These are phyloP conservation scores for Alternaria ventricosa DNA, from an alignment of 2,329 filamentous ascomycete species.

Conservation along the genomic window DNA sequence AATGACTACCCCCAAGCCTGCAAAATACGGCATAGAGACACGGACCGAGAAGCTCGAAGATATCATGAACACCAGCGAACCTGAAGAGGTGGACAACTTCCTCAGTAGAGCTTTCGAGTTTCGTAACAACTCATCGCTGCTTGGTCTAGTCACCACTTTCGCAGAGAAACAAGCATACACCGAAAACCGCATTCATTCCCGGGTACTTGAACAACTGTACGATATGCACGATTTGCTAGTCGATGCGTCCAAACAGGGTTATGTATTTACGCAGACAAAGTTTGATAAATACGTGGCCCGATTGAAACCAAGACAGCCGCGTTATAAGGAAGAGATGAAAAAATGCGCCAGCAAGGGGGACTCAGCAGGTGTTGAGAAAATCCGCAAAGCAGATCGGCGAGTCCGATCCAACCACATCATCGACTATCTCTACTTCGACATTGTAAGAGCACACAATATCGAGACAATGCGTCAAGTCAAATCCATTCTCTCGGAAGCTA, in stretches of 20 bases:
- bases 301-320: slow-evolving; percentile 57
- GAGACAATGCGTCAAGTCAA: slow-evolving; percentile 38
- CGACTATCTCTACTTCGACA: slow-evolving; percentile 66
- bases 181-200: slow-evolving; percentile 38
- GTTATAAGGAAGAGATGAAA: slow-evolving; percentile 44
- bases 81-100: slow-evolving; percentile 53
- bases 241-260: slow-evolving; percentile 55
- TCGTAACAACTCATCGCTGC: slow-evolving; percentile 61
- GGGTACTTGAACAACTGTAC: slow-evolving; percentile 33
- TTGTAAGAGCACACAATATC: slow-evolving; percentile 54
- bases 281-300: slow-evolving; percentile 61
- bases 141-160: slow-evolving; percentile 70
- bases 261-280: slow-evolving; percentile 54
- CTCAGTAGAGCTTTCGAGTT: slow-evolving; percentile 64
- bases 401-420: slow-evolving; percentile 59
- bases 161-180: slow-evolving; percentile 69
- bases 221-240: slow-evolving; percentile 56
- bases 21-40: slow-evolving; percentile 59
- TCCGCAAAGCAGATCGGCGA: slow-evolving; percentile 26
- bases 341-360: slow-evolving; percentile 23
- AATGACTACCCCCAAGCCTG: slow-evolving; percentile 53
- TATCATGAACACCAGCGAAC: slow-evolving; percentile 42
- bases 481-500: slow-evolving; percentile 25
- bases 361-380: slow-evolving; percentile 19
- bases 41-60: slow-evolving; percentile 57